phyloP scores from a whole-genome alignment of 2,329 filamentous ascomycete genomes.

The Venturia carpophila region DNA sequence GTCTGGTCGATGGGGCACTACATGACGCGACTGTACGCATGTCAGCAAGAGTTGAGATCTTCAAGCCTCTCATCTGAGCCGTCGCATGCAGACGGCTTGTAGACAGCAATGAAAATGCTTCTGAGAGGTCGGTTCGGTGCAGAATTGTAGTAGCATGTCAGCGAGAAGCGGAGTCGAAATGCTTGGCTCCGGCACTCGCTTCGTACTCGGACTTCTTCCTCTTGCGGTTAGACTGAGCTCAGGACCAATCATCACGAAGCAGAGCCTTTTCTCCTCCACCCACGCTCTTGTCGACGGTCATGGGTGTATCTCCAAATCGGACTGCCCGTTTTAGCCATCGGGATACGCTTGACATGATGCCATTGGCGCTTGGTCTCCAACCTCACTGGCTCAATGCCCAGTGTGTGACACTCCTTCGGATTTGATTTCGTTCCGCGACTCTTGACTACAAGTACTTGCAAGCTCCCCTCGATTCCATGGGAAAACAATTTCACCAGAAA shows the following conservation, averaged over 20 bases:
- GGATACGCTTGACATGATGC: background rate
- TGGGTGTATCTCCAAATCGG: background rate
- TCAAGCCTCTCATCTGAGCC: background rate
- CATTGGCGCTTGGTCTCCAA: background rate
- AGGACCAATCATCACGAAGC: background rate
- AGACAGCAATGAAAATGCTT: background rate
- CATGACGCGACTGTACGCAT: background rate
- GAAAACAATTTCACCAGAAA: no score
- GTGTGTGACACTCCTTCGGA: no score
- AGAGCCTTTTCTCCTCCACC: background rate
- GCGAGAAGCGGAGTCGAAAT: background rate
- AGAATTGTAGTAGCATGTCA: background rate
- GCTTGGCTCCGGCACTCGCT: slow-evolving; percentile 2
- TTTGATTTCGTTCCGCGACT: no score
- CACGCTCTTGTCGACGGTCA: background rate
- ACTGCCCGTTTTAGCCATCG: background rate
- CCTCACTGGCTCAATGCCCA: no score
- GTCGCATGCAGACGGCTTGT: background rate
- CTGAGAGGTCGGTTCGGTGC: background rate
- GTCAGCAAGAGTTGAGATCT: background rate
- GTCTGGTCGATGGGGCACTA: background rate
- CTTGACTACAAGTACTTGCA: no score
- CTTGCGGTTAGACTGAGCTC: background rate
- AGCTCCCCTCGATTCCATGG: no score
- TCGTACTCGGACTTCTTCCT: background rate